These are phyloP conservation scores for Protomyces macrosporus DNA, from an alignment of 1,139 yeast species.

Conservation along the genomic window DNA sequence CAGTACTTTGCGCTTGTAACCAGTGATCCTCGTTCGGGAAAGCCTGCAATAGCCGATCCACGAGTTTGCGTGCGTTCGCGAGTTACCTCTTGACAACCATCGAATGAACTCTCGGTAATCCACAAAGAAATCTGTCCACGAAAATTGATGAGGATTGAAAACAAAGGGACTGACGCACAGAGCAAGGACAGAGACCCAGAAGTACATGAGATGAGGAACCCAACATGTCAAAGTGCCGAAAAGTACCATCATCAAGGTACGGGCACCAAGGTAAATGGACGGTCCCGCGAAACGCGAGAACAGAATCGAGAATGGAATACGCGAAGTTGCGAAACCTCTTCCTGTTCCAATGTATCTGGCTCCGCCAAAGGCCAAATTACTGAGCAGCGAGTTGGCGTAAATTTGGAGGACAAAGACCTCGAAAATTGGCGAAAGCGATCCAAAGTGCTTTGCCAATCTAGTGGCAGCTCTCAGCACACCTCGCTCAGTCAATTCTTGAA, in stretches of 20 bases:
- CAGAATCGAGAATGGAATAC: conserved; percentile 93
- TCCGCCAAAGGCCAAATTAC: conserved; percentile 97
- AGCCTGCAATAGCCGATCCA: conserved; percentile 98
- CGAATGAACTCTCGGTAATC: conserved; percentile 97
- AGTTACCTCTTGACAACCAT: conserved; percentile 98
- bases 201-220: conserved; percentile 97
- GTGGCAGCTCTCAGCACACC: conserved; percentile 94
- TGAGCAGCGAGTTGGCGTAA: conserved; percentile 81
- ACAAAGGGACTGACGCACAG: conserved; percentile 89
- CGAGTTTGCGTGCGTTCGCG: conserved; percentile 97
- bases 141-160: conserved; percentile 97
- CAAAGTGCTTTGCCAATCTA: conserved; percentile 83
- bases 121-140: conserved; percentile 98
- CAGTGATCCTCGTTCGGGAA: conserved; percentile 94
- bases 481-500: conserved; percentile 95
- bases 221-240: conserved; percentile 91
- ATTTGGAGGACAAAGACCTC: conserved; percentile 99
- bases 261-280: conserved; percentile 93
- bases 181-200: conserved; percentile 93
- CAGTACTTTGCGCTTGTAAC: conserved; percentile 87
- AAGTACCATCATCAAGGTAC: conserved; percentile 79
- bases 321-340: conserved; percentile 98
- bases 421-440: conserved; percentile 89
- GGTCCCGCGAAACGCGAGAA: conserved; percentile 97
- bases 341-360: conserved; percentile 99